A percentile compares a stretch with the other conserved stretches of the same genome.
Conservation (phyloP, 2,329 filamentous ascomycete genomes). For the Arachnopeziza araneosa region DNA sequence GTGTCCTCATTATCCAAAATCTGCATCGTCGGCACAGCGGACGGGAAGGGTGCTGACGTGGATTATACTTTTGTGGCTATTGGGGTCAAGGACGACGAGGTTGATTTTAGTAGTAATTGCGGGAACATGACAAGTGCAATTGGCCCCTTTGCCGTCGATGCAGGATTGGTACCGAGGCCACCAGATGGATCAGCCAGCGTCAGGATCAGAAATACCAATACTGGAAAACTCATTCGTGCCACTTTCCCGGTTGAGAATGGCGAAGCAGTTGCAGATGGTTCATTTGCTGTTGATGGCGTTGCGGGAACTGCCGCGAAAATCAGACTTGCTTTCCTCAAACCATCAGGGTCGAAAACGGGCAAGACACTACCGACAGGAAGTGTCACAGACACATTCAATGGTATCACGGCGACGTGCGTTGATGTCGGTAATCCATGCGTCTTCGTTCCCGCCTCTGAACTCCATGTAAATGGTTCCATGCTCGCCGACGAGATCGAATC, state of each 20-base stretch:
- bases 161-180: constrained; percentile 39
- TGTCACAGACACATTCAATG: constrained; percentile 37
- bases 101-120: too few relatives aligned
- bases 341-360: constrained; percentile 56
- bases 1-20: too few relatives aligned
- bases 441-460: constrained; percentile 51
- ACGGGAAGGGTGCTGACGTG: too few relatives aligned
- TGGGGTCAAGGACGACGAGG: too few relatives aligned
- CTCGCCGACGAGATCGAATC: constrained; percentile 49
- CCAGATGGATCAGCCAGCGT: constrained; percentile 36
- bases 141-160: constrained; percentile 59
- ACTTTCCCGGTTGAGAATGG: constrained; percentile 47
- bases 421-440: constrained; percentile 61
- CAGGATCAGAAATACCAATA: constrained; percentile 67
- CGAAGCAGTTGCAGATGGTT: constrained; percentile 43
- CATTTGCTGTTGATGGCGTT: constrained; percentile 60
- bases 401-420: constrained; percentile 55
- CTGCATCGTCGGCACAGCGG: too few relatives aligned
- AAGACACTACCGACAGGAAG: constrained; percentile 55
- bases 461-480: constrained; percentile 45
- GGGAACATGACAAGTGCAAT: too few relatives aligned
- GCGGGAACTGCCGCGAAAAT: constrained; percentile 52
- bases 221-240: constrained; percentile 55
- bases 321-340: constrained; percentile 55
- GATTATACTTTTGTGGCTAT: too few relatives aligned